Base-by-base conservation (phyloP, 2,329 filamentous ascomycete genomes). In the Colletotrichum shisoi region DNA sequence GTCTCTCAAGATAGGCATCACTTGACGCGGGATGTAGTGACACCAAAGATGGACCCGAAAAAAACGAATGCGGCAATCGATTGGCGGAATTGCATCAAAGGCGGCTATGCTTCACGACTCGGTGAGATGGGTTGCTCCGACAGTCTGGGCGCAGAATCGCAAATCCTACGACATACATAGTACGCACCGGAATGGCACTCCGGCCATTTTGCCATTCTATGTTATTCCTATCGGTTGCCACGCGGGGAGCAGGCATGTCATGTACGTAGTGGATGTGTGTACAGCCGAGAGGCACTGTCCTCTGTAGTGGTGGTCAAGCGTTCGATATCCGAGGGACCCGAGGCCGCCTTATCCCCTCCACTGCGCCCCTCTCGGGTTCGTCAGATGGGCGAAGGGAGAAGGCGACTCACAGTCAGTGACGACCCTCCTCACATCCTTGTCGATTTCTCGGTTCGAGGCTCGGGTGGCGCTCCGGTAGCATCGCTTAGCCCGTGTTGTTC, bases 401-500 rank as follows among this genome's bases (percentile, higher is more conserved):
- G 54, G 27, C 39, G 11, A 27, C 7, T 45, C 27, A 34, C 39
- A 21, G 53, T 4, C 40, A 24, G 11, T 12, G 11, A 17, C 40
- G 31, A 19, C n/a, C n/a, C 17, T 19, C 8, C n/a, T n/a, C 5
- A n/a, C 3, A 58, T 15, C 19, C 56, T 27, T 46, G 56, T 58
- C 56, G 12, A 24, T 37, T 45, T 64, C 27, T 68, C 65, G 65
- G 45, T 46, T 63, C 27, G 60, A 24, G 11, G 49, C 24, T 64
- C 54, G 63, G 53, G 34, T 39, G 48, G 48, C 42, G 24, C 5
- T 19, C 40, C n/a, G 21, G 34, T 34, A 39, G 48, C 54, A 65
- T 68, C 65, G 65, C 61, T 68, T 65, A 68, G 17, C 65, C 40
- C 65, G 65, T 68, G 49, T 58, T 17, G 6, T 58, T 68, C 65